Conservation (phyloP, 495 filamentous ascomycete genomes). For the Hyaloscypha hepaticicola region DNA sequence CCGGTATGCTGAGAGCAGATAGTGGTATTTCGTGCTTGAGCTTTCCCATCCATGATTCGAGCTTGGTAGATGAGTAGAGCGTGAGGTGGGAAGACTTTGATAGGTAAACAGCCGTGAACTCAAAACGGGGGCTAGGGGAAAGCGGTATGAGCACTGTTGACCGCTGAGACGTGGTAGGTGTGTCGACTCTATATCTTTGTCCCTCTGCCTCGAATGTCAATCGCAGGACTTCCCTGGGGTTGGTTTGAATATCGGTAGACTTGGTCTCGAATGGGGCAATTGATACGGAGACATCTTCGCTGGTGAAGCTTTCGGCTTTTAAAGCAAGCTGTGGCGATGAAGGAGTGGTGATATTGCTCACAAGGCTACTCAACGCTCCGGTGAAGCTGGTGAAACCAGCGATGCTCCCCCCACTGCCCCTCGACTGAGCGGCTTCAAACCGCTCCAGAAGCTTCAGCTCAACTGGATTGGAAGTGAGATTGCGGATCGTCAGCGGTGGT, state of each 20-base stretch:
- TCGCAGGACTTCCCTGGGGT: constrained; percentile 55
- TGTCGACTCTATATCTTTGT: constrained; percentile 61
- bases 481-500: constrained; percentile 71
- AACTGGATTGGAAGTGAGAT: constrained; percentile 73
- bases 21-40: constrained; percentile 67
- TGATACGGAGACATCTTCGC: constrained; percentile 53
- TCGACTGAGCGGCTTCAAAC: constrained; percentile 52
- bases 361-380: constrained; percentile 51
- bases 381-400: constrained; percentile 26
- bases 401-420: constrained; percentile 22
- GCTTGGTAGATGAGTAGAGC: constrained; percentile 69
- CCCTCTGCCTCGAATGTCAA: constrained; percentile 62
- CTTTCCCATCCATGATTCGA: constrained; percentile 78
- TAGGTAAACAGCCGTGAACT: constrained; percentile 74
- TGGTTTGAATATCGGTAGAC: constrained; percentile 52
- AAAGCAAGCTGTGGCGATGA: constrained; percentile 43
- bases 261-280: constrained; percentile 58
- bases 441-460: constrained; percentile 73
- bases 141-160: constrained; percentile 57
- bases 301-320: constrained; percentile 54
- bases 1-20: constrained; percentile 84
- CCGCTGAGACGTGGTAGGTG: constrained; percentile 52
- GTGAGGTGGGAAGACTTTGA: constrained; percentile 63
- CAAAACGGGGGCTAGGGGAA: constrained; percentile 52
- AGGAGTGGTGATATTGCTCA: constrained; percentile 39